Evolutionary conservation across 2,329 filamentous ascomycete species (phyloP), one percentile per base, ranked within the genome.

Genomic region (Aspergillus candidus): DNA sequence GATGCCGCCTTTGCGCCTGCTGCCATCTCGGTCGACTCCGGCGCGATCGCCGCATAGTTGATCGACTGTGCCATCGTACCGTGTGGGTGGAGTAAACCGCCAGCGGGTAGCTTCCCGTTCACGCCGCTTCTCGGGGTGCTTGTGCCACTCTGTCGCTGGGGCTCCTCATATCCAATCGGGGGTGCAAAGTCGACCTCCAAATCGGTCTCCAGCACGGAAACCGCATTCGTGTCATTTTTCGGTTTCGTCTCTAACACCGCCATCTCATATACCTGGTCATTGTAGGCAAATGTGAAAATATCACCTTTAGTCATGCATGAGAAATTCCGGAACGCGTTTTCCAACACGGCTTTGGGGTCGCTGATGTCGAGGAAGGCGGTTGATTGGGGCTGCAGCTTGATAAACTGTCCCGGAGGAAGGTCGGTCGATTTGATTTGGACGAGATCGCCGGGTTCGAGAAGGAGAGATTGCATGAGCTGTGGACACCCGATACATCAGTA

Each of bases 51-150:
- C 41, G 82, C 79, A 68, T 97, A 98, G 73, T 96, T 96, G 73
- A 98, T 97, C n/a, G 88, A 81, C 59, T 95, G 88, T 0, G 93
- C 90, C 93, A 98, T 98, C 48, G 84, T 90, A 10, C 93, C 93
- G 57, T 94, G 87, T 49, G 76, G 81, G 66, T 94, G 89, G 17
- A 96, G 67, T 12, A 85, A 70, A 4, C 90, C 88, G 22, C 88
- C 86, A 2, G 79, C 72, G 6, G 84, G 83, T 47, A 86, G 59
- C 38, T 67, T 69, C 8, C 80, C 80, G 43, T 79, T 78, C 1
- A 76, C 72, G 4, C 69, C 73, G 58, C 85, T 93, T 40, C 83
- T 74, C 2, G 90, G 89, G 12, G 90, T 95, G 68, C 83, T 91
- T 13, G 88, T 90, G n/a, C 90, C 90, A 54, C 86, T 93, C 18